Evolutionary conservation across 306 rosid species (phyloP).

Genomic region (Prunus mongolica): DNA sequence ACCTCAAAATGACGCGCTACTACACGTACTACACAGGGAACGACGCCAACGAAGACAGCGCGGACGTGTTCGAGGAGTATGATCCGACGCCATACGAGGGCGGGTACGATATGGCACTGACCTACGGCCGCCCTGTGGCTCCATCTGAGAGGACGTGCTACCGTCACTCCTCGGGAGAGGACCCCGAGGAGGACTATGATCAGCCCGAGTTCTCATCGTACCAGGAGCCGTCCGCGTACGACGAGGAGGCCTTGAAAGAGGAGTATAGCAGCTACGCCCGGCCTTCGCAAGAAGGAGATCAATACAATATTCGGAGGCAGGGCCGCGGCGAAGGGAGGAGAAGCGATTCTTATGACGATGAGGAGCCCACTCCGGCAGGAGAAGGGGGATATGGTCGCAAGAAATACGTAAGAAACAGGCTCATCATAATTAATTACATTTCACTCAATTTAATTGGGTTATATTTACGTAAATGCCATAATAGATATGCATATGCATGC

Average conservation of each 20-base stretch:
- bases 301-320: background rate
- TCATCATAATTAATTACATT: background rate
- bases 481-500: too few species aligned
- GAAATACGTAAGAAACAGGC: background rate
- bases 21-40: constrained; percentile 10
- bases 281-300: background rate
- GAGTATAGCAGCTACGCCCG: background rate
- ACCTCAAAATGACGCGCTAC: constrained; percentile 2
- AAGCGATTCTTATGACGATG: background rate
- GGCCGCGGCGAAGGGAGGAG: background rate
- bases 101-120: constrained; percentile 48
- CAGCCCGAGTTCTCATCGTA: background rate
- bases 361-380: background rate
- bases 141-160: constrained; percentile 30
- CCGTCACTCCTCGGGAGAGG: background rate
- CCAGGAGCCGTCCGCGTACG: background rate
- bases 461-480: too few species aligned
- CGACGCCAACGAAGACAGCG: background rate
- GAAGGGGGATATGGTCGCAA: constrained; percentile 15
- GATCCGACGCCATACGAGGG: constrained; percentile 69
- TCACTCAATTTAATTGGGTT: too few species aligned
- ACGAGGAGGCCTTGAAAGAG: background rate
- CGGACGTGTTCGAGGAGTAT: constrained; percentile 39
- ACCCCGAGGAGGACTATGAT: background rate
- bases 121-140: constrained; percentile 54